Evolutionary conservation across 768 basidiomycete genomes (phyloP), one percentile per base, ranked within the genome.

Genomic region (Pisolithus tinctorius): DNA sequence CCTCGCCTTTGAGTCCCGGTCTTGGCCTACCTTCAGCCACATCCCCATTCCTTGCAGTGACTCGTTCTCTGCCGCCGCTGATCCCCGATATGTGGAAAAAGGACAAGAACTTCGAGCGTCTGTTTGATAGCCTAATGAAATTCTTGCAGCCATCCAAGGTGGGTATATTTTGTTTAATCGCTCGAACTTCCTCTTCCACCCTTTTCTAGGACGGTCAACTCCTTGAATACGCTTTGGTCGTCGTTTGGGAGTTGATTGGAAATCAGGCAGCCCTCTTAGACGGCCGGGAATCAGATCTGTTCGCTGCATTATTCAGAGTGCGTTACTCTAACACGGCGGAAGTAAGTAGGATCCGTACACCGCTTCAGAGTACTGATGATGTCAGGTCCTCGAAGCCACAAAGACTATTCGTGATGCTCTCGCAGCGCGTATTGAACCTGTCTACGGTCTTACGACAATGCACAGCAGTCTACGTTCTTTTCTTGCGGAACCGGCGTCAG

Each of bases 391-490:
- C 48, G 88, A 91, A 63, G 90, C 87, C 4, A 90, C 89, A 11
- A 88, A 80, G 58, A 80, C 83, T 2, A 84, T 93, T 55, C 85
- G 90, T 39, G 88, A 93, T 64, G 75, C 77, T 16, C 72, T 93
- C 34, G 80, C 86, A 23, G 70, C 75, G 9, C 82, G 79, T 55
- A 79, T 86, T 58, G 91, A 88, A 55, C 86, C 91, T 17, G 86
- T 93, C 20, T 91, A 88, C 59, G 90, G 90, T 6, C 68, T 93
- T 57, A 89, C 87, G 13, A 91, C 86, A 5, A 78, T 91, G 72
- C 88, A 91, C 55, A 83, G 83, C 29, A 80, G 78, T 60, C 62
- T 92, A 40, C 80, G 80, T 27, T 64, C 77, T 10, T 93, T 92
- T 69, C 72, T 81, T 23, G 68, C 73, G 3, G 76, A 82, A 51